These are phyloP conservation scores for Cercis canadensis DNA, from an alignment of 306 rosid genomes.

Conservation along the genomic window DNA sequence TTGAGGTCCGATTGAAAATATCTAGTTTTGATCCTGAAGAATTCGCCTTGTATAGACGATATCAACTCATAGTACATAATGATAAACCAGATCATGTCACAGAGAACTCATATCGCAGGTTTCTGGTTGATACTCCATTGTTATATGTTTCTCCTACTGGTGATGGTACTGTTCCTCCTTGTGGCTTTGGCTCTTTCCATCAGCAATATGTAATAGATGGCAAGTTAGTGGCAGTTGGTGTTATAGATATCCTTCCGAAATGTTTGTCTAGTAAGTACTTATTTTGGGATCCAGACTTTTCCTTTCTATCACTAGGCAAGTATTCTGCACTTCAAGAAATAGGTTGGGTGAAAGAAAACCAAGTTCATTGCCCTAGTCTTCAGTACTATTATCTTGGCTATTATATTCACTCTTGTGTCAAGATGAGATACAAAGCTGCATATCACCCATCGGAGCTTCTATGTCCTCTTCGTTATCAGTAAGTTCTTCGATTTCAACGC, in stretches of 20 bases:
- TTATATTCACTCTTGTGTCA: slow-evolving; percentile 87
- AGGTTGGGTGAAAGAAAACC: slow-evolving; percentile 89
- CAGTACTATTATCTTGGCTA: slow-evolving; percentile 95
- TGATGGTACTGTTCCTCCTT: slow-evolving; percentile 79
- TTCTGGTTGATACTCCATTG: slow-evolving; percentile 89
- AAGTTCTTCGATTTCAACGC: slow-evolving; percentile 52
- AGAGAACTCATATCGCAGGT: slow-evolving; percentile 70
- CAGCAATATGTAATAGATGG: slow-evolving; percentile 90
- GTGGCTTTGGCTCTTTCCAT: slow-evolving; percentile 99
- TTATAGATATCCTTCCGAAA: slow-evolving; percentile 89
- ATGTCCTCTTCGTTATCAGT: slow-evolving; percentile 92
- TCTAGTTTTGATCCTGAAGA: slow-evolving; percentile 88
- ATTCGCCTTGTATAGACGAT: slow-evolving; percentile 67
- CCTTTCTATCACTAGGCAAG: slow-evolving; percentile 92
- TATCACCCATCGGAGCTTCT: slow-evolving; percentile 89
- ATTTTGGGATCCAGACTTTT: slow-evolving; percentile 98
- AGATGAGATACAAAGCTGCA: slow-evolving; percentile 97
- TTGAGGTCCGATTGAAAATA: slow-evolving; percentile 75
- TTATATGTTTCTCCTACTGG: slow-evolving; percentile 63
- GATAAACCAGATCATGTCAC: slow-evolving; percentile 71
- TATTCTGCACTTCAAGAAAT: slow-evolving; percentile 93
- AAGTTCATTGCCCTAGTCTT: slow-evolving; percentile 71
- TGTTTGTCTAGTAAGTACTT: slow-evolving; percentile 95
- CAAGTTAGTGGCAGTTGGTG: slow-evolving; percentile 91
- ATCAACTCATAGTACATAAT: slow-evolving; percentile 82